Base-by-base conservation (phyloP, 2,329 filamentous ascomycete genomes). In the Coniochaeta pulveracea region DNA sequence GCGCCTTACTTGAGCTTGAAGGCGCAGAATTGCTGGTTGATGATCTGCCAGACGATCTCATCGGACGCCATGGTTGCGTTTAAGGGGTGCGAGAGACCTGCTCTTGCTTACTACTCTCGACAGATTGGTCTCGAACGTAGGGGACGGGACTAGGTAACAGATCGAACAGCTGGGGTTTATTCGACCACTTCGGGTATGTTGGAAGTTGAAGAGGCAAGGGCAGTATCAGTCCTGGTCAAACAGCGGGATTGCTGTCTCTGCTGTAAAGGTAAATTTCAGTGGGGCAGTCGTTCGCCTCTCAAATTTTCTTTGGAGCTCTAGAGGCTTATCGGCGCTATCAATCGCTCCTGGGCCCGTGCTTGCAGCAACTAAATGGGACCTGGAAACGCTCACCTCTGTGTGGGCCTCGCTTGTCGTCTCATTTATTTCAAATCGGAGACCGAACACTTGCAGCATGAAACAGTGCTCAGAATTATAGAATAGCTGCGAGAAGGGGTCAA, bases 41-140 rank as follows among this genome's bases (percentile, higher is more conserved):
- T 94, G 37, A 95, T 84, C 56, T 88, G 79, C 91, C 91, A 98
- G 43, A 96, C 80, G 44, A 96, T 93, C 61, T 96, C 89, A 67
- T 96, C 89, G 42, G 85, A 93, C 37, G 84, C 76, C 83, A 91
- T 93, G 37, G 38, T 60, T 49, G 21, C 51, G 36, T 14, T 39
- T 26, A 27, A 5, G 27, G 17, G n/a, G 12, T 3, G 16, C 16
- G 12, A 12, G 17, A 6, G 16, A 18, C 3, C 19, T 19, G 29
- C 21, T 25, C 14, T 30, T 34, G 16, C 22, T n/a, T 34, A 8
- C 22, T 23, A 10, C 27, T 19, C 22, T 21, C 19, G 18, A 17
- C 4, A 22, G 18, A 14, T n/a, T n/a, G n/a, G n/a, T n/a, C n/a
- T n/a, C n/a, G n/a, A n/a, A n/a, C n/a, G n/a, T n/a, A n/a, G n/a